phyloP scores from a whole-genome alignment of 345 rosid genomes.

The Lepidium didymum region DNA sequence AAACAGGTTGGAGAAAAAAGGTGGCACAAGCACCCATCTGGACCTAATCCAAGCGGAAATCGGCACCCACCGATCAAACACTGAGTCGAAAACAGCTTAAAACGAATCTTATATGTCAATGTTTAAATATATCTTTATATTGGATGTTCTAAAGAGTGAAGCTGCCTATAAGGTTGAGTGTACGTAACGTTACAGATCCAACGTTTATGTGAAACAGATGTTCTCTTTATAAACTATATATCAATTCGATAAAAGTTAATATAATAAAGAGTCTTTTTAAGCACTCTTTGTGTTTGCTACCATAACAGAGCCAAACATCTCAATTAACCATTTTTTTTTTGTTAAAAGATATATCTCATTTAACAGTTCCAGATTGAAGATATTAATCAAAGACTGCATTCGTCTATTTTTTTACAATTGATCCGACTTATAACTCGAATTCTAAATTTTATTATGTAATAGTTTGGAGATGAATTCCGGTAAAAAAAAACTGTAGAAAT shows the following conservation, averaged over 20 bases:
- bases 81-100: background rate
- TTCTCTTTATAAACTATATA: background rate
- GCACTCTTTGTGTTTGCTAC: background rate
- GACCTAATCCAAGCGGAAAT: slow-evolving; percentile 23
- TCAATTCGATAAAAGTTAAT: background rate
- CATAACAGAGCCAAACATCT: background rate
- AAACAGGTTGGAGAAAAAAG: slow-evolving; percentile 3
- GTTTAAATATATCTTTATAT: background rate
- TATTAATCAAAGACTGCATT: too few relatives aligned
- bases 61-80: slow-evolving; percentile 1
- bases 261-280: background rate
- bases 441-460: too few relatives aligned
- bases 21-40: slow-evolving; percentile 20
- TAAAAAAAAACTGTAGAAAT: too few relatives aligned
- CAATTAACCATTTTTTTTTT: too few relatives aligned
- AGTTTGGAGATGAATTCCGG: too few relatives aligned
- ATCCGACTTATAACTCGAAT: too few relatives aligned
- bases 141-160: background rate
- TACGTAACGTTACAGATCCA: background rate
- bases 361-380: too few relatives aligned
- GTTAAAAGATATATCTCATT: too few relatives aligned
- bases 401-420: too few relatives aligned
- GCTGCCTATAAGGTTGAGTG: background rate
- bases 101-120: background rate
- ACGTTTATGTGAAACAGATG: background rate